Percentiles rank a stretch among this genome's conserved stretches.
Evolutionary conservation across 352 stramenopile genomes (phyloP).

Genomic region (Phytophthora nicotianae): DNA sequence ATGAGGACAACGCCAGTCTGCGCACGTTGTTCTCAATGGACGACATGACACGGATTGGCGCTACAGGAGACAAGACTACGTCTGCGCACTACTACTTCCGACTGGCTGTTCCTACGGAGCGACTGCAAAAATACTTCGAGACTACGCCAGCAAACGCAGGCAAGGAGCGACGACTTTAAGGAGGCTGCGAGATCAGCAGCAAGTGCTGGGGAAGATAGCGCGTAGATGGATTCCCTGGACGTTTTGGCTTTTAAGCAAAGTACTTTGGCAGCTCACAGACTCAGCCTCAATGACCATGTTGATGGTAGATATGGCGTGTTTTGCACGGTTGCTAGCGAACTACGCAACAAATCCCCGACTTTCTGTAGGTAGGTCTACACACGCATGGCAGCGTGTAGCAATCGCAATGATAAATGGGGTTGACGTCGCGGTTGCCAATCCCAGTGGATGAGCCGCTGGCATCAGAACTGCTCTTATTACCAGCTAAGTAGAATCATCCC

Average conservation of each 20-base stretch:
- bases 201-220: background rate
- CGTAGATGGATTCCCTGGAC: background rate
- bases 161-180: constrained; percentile 40
- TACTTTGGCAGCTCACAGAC: background rate
- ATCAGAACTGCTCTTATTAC: too few relatives aligned
- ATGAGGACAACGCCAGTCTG: constrained; percentile 66
- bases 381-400: too few relatives aligned
- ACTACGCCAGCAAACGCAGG: constrained; percentile 43
- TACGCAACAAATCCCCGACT: too few relatives aligned
- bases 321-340: too few relatives aligned
- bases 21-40: constrained; percentile 86
- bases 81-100: constrained; percentile 67
- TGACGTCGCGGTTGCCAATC: too few relatives aligned
- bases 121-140: constrained; percentile 67
- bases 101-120: constrained; percentile 43
- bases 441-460: too few relatives aligned
- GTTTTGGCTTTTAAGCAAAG: background rate
- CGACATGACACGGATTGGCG: constrained; percentile 70
- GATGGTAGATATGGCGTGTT: too few relatives aligned
- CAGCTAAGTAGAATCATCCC: too few relatives aligned
- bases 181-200: background rate
- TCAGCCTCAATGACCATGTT: too few relatives aligned
- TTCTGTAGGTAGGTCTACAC: too few relatives aligned
- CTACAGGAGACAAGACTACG: constrained; percentile 25
- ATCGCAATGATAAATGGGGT: too few relatives aligned